Base-by-base conservation (phyloP, 2,329 filamentous ascomycete species). In the Hypomyces rosellus region DNA sequence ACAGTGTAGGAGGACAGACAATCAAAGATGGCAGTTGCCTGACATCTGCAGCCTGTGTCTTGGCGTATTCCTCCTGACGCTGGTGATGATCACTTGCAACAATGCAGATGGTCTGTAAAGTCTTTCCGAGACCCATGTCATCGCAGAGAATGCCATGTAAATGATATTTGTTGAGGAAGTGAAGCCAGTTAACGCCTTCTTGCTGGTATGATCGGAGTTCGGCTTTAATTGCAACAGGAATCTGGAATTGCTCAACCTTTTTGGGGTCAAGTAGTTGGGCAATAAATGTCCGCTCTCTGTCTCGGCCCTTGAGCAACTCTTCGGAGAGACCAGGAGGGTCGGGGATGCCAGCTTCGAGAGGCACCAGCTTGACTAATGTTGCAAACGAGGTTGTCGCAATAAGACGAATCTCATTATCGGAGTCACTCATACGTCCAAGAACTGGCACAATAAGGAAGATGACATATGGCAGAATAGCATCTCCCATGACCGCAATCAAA, bases 371-470 rank as follows among this genome's bases (percentile, higher is more conserved):
- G 58, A 99, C 93, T 7, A 99, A 75, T 0, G 93, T 97, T 2
- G 93, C 93, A 64, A 99, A 99, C 1, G 93, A 95, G 0, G 93
- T 99, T 0, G 93, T 99, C 4, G 93, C 90, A 49, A 99, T 86
- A 6, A 97, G 78, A 48, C 93, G 86, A 48, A 99, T 88, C 64
- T 97, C 93, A 56, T 95, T 92, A 65, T 99, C 92, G 0, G 92
- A 95, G 66, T 99, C 93, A 64, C 93, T 97, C 93, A 99, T 99
- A 41, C 93, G 85, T 48, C 93, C 93, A 46, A 99, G 78, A 4
- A 99, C 93, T 13, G 93, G 93, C 12, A 97, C 95, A 52, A 99
- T 95, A 57, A 99, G 81, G 81, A 99, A 99, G 61, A 99, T 96
- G 55, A 99, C 93, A 63, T 99, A 99, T 3, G 95, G 93, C 30